Percentiles rank a stretch among this genome's conserved stretches.
Evolutionary conservation across 805 yeast genomes (phyloP).

Genomic region (Ogataea zsoltii): DNA sequence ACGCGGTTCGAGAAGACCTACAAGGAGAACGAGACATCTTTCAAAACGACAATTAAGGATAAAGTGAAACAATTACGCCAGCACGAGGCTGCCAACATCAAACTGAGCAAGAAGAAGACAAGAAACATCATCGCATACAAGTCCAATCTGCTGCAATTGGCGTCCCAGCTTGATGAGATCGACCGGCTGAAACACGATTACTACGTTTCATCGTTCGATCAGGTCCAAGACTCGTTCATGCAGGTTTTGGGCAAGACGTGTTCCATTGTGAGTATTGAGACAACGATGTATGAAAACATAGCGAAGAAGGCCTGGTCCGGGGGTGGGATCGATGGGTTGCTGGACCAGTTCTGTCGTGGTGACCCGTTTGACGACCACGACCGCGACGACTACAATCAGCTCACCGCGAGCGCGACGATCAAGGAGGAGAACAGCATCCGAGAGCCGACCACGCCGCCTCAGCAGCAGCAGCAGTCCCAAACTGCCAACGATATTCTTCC

Average conservation of each 20-base stretch:
- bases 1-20: conserved; percentile 45
- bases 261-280: conserved; percentile 71
- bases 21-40: conserved; percentile 49
- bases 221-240: conserved; percentile 63
- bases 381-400: conserved; percentile 5
- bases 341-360: conserved; percentile 12
- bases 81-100: conserved; percentile 62
- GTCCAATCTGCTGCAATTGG: conserved; percentile 62
- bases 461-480: not conserved
- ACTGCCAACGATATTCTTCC: not conserved
- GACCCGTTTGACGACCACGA: conserved; percentile 15
- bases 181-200: conserved; percentile 75
- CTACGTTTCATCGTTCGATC: conserved; percentile 60
- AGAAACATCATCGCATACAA: conserved; percentile 71
- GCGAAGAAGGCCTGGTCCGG: conserved; percentile 88
- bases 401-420: not conserved
- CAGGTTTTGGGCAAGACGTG: conserved; percentile 57
- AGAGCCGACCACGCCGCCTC: not conserved
- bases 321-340: conserved; percentile 70
- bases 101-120: conserved; percentile 57
- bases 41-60: conserved; percentile 52
- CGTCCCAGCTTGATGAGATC: conserved; percentile 75
- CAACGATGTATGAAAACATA: conserved; percentile 76
- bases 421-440: conserved; percentile 1
- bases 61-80: conserved; percentile 53